Evolutionary conservation across 345 rosid genomes (phyloP).

Genomic region (Lepidium aucheri): DNA sequence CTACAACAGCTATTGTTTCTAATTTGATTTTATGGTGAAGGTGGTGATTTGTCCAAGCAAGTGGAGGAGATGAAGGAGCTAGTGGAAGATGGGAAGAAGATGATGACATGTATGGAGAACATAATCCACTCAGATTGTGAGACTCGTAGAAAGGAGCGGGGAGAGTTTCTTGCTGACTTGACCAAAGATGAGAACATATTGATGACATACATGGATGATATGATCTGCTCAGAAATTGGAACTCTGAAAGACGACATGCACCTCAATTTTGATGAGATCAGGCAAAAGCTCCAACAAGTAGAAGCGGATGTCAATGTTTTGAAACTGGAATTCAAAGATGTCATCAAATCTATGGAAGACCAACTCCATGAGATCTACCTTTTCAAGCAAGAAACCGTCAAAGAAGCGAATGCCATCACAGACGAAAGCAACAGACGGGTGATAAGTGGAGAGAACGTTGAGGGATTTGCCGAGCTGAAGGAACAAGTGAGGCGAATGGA

Average conservation of each 20-base stretch:
- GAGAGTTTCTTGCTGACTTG: conserved; percentile 3
- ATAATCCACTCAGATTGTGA: conserved; percentile 1
- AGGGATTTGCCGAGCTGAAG: conserved; percentile 16
- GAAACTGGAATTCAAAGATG: background rate
- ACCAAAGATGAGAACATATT: conserved; percentile 1
- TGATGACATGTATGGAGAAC: background rate
- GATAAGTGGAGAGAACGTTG: conserved; percentile 11
- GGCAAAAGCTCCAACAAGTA: background rate
- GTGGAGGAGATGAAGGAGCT: background rate
- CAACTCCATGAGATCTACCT: background rate
- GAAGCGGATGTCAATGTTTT: background rate
- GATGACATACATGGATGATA: background rate
- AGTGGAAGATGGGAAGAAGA: conserved; percentile 6
- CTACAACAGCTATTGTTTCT: background rate
- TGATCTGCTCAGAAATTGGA: conserved; percentile 1
- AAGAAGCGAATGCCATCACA: background rate
- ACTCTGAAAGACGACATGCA: background rate
- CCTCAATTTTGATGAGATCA: background rate
- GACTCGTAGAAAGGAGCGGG: conserved; percentile 1
- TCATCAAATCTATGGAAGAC: background rate
- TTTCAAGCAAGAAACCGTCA: background rate
- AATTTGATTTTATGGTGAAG: background rate
- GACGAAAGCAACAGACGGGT: background rate
- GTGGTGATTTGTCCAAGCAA: background rate
- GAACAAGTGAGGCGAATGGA: conserved; percentile 8